A percentile compares a stretch with the other conserved stretches of the same genome.
These are phyloP conservation scores for Juncus inflexus DNA, from an alignment of 176 grass and related monocot species.

Conservation along the genomic window DNA sequence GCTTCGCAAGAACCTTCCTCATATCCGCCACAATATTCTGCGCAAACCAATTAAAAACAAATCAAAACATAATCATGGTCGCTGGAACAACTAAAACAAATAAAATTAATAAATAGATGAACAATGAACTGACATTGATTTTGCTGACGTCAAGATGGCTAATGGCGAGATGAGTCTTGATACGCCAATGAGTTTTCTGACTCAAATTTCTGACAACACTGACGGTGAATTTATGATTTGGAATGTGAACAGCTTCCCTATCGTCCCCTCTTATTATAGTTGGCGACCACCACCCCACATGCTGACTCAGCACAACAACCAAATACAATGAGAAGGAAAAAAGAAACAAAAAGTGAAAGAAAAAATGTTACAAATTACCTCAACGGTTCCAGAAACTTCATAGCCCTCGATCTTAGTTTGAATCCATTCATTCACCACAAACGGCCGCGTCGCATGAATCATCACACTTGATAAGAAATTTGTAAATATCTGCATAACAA, in stretches of 20 bases:
- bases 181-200: conserved; percentile 89
- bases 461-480: conserved; percentile 97
- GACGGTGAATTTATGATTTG: conserved; percentile 97
- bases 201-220: conserved; percentile 86
- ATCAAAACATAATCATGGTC: conserved; percentile 16
- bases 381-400: conserved; percentile 89
- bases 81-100: conserved; percentile 5
- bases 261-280: conserved; percentile 95
- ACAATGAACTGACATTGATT: conserved; percentile 62
- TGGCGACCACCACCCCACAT: conserved; percentile 96
- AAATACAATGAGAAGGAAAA: neutral
- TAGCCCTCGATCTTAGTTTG: conserved; percentile 88
- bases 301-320: conserved; percentile 45
- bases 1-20: conserved; percentile 93
- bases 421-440: conserved; percentile 94
- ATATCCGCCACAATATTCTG: conserved; percentile 94
- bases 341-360: conserved; percentile 8
- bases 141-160: conserved; percentile 96
- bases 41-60: conserved; percentile 26
- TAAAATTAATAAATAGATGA: neutral
- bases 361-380: conserved; percentile 38
- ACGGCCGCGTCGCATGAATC: conserved; percentile 94
- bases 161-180: conserved; percentile 94
- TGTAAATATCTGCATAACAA: conserved; percentile 71
- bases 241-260: conserved; percentile 93